phyloP scores from a whole-genome alignment of 371 early-diverging fungal genomes.

The Rhizopus sp. region DNA sequence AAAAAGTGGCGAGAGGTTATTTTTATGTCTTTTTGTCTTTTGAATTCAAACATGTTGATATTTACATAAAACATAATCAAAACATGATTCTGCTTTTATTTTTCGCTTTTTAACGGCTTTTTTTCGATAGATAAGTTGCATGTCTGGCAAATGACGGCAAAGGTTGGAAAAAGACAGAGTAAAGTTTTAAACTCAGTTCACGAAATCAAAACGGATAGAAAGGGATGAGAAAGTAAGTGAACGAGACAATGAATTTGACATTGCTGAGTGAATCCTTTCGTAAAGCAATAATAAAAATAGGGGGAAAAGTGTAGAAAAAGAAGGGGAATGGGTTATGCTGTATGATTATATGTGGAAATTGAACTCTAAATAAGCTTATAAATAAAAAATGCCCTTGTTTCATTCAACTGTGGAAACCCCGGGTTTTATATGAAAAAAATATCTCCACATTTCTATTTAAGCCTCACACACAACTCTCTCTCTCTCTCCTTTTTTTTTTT shows the following conservation, averaged over 20 bases:
- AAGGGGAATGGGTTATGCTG: too few relatives aligned
- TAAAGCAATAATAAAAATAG: neutral
- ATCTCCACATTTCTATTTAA: neutral
- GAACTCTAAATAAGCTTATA: slow-evolving; percentile 1
- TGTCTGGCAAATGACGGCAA: slow-evolving; percentile 1
- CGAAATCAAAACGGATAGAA: neutral
- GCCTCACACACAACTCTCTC: neutral
- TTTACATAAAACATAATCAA: too few relatives aligned
- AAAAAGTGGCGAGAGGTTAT: neutral
- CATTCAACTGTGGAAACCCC: neutral
- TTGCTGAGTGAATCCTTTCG: neutral
- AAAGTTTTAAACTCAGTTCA: neutral
- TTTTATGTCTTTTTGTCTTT: neutral
- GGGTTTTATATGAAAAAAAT: slow-evolving; percentile 3
- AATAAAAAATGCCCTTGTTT: neutral
- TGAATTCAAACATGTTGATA: too few relatives aligned
- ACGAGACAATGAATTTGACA: too few relatives aligned
- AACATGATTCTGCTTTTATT: neutral
- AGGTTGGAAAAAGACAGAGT: neutral
- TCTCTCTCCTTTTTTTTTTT: neutral
- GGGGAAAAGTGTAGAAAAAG: neutral
- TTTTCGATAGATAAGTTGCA: neutral
- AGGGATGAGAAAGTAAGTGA: neutral
- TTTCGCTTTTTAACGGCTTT: neutral
- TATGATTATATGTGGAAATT: neutral